Evolutionary conservation across 2,329 filamentous ascomycete genomes (phyloP).

Genomic region (Domatiomyces catenatus): DNA sequence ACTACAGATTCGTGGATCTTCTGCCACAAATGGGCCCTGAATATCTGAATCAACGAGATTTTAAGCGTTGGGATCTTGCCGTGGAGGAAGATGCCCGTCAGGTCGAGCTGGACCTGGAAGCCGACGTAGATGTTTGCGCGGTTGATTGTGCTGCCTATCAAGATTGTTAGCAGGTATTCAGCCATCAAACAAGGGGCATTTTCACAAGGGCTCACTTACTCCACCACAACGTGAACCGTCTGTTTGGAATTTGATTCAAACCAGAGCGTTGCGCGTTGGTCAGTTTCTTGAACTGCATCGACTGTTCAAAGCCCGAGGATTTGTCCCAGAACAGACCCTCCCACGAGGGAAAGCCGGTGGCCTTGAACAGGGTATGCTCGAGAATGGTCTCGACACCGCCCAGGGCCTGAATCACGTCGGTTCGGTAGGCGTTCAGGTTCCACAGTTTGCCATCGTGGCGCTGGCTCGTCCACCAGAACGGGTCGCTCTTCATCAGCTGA

Average conservation of each 20-base stretch:
- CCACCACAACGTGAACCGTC: conserved; percentile 98
- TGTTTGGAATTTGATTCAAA: conserved; percentile 96
- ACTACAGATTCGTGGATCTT: conserved; percentile 98
- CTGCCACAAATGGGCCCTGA: conserved; percentile 98
- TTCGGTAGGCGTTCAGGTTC: conserved; percentile 91
- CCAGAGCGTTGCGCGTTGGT: conserved; percentile 94
- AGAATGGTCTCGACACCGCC: conserved; percentile 96
- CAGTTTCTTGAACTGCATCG: conserved; percentile 97
- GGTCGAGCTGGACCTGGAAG: conserved; percentile 96
- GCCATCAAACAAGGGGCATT: background rate
- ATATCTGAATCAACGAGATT: conserved; percentile 96
- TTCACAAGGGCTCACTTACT: conserved; percentile 22
- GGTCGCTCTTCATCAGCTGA: conserved; percentile 97
- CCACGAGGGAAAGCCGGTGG: conserved; percentile 92
- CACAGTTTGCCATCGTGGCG: conserved; percentile 93
- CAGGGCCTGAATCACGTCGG: conserved; percentile 89
- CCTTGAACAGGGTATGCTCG: conserved; percentile 92
- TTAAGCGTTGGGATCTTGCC: conserved; percentile 97
- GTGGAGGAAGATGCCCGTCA: conserved; percentile 97
- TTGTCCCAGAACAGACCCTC: conserved; percentile 87
- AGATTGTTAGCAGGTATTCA: conserved; percentile 2
- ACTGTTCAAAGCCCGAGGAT: conserved; percentile 34
- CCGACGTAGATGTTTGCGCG: conserved; percentile 95
- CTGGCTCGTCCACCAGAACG: conserved; percentile 98
- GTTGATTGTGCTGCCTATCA: conserved; percentile 48